Base-by-base conservation (phyloP, 352 stramenopile genomes). In the Phytophthora aleatoria region DNA sequence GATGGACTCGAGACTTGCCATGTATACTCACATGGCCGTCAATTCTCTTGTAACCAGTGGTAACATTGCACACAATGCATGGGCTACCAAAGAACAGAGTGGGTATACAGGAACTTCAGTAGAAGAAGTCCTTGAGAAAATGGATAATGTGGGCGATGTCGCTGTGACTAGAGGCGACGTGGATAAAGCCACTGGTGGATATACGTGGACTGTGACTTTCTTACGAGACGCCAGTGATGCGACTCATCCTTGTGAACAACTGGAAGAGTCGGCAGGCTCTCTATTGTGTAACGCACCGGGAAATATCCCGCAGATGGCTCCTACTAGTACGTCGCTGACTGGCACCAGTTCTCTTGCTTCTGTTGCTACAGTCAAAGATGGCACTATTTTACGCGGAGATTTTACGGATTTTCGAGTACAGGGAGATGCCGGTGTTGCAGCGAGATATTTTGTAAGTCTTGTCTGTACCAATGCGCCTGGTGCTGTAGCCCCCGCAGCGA, bases 121-220 rank as follows among this genome's bases (percentile, higher is more conserved):
- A 6, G 92, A 99, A 75, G 96, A 99, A 68, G 97, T 98, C 42
- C 79, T 99, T 2, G 93, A 99, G 66, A 67, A 49, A 3, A 97
- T 99, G 81, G 31, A 70, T 3, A 99, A 98, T 65, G 64, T 99
- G 38, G 97, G 97, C 3, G 94, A 98, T 63, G 91, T 99, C 1
- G 68, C 70, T 10, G 96, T 99, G 3, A 92, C 85, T 7, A 76
- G 96, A 58, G 92, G 84, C 51, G 61, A 55, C 2, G 92, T 98
- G 10, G 87, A 98, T 62, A 39, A 27, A 6, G 53, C 74, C 1
- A 98, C 93, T 27, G 97, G 96, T 33, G 94, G 92, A 0, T 99
- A 98, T 67, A 87, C 87, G 8, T 99, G 96, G 96, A 97, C 84
- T 4, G 77, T 99, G 24, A 98, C 95, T 6, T 99, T 99, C 58